Evolutionary conservation across 2,329 filamentous ascomycete species (phyloP), one percentile per base, ranked within the genome.

Genomic region (Leptographium flavum): DNA sequence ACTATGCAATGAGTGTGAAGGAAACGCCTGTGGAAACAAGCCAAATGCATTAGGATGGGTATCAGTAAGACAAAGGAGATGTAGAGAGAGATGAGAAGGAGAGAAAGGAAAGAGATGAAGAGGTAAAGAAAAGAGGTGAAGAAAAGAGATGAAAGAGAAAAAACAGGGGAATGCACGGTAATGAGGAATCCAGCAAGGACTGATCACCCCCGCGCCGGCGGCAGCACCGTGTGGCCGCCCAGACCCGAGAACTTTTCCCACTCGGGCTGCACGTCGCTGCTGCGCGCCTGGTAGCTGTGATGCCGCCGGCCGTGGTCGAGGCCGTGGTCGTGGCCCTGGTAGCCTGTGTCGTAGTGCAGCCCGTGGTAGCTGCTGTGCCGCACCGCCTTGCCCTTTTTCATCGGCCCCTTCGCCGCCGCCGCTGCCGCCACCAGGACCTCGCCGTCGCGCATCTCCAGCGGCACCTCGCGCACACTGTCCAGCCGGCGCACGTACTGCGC

Each of bases 241-340:
- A 71, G 54, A 13, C 68, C 65, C 17, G 60, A 58, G 48, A 67
- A 71, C 54, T 69, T 65, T 50, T 66, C 67, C 67, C 66, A 71
- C 5, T 62, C 62, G 4, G 63, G 57, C 46, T 60, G 47, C 31
- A 50, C 53, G 27, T 52, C 54, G 19, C 55, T 52, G 15, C 5
- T n/a, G 28, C 54, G 54, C 19, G 15, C n/a, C n/a, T 6, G n/a
- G n/a, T n/a, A n/a, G n/a, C n/a, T n/a, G n/a, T n/a, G n/a, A n/a
- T n/a, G n/a, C n/a, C n/a, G n/a, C n/a, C n/a, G n/a, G n/a, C n/a
- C n/a, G n/a, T n/a, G n/a, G n/a, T n/a, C n/a, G n/a, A n/a, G n/a
- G n/a, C n/a, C n/a, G n/a, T n/a, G n/a, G n/a, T n/a, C n/a, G n/a
- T n/a, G n/a, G n/a, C n/a, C n/a, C n/a, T n/a, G n/a, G n/a, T n/a